phyloP scores from a whole-genome alignment of 345 rosid species.

The Abelmoschus esculentus region DNA sequence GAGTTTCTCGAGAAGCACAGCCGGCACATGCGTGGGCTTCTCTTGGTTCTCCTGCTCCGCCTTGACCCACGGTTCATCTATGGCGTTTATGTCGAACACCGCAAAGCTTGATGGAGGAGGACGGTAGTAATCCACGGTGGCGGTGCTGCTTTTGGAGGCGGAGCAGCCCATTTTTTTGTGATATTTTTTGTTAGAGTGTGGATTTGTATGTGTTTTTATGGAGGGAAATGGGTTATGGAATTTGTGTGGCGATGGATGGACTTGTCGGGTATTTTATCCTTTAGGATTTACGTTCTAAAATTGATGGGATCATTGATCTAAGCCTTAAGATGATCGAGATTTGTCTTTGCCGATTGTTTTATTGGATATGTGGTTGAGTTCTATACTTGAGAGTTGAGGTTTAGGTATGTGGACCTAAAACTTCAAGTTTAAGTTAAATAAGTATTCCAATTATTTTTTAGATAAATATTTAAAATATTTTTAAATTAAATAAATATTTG shows the following conservation, averaged over 20 bases:
- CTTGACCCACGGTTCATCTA: conserved; percentile 78
- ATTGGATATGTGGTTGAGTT: no score
- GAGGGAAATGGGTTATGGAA: not conserved
- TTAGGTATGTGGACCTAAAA: not conserved
- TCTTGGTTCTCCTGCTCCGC: conserved; percentile 28
- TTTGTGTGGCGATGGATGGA: conserved; percentile 2
- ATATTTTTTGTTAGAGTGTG: not conserved
- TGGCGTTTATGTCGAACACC: conserved; percentile 65
- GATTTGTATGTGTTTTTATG: not conserved
- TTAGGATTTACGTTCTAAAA: not conserved
- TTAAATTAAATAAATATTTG: no score
- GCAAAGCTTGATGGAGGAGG: conserved; percentile 77
- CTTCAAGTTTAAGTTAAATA: not conserved
- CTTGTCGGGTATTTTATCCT: not conserved
- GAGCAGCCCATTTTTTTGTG: conserved; percentile 55
- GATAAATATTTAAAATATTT: no score
- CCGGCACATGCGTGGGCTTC: conserved; percentile 32
- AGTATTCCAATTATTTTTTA: not conserved
- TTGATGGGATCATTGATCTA: not conserved
- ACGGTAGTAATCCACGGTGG: conserved; percentile 56
- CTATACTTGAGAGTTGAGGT: no score
- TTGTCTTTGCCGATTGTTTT: not conserved
- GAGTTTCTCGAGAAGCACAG: conserved; percentile 47
- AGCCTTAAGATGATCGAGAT: not conserved
- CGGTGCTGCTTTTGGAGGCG: conserved; percentile 56